Evolutionary conservation across 345 rosid species (phyloP), one percentile per base, ranked within the genome.

Genomic region (Eutrema heterophyllum): DNA sequence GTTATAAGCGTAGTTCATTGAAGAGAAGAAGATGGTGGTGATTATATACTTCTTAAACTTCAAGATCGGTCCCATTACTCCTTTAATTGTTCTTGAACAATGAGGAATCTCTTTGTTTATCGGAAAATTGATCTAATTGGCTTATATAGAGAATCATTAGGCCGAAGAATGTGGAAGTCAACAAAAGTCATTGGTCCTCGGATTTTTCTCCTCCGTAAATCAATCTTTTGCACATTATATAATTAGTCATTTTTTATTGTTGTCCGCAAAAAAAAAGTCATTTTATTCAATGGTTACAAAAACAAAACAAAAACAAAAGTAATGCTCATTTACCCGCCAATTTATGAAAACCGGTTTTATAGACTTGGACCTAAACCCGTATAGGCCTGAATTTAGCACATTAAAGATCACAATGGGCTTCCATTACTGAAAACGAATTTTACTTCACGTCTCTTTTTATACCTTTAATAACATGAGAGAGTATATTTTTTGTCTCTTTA

Each of bases 41-140:
- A 77, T 63, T 18, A 77, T 77, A 32, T 77, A 77, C 76, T 77
- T 77, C 62, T 76, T 70, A 40, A 77, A 77, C 76, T 77, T 77
- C 60, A 8, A 18, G 35, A 77, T 70, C 4, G 80, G 80, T 36
- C 71, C 52, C 80, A 76, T 69, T 24, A 21, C 21, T 26, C 39
- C n/a, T n/a, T 21, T 50, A 0, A 7, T 7, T 54, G 39, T 61
- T 61, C 49, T 59, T 59, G 40, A 50, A 38, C 27, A 66, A 57
- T 18, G 44, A 16, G 6, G 2, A 36, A 6, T 32, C 21, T 46
- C 11, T 58, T 43, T 43, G 56, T 3, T 43, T 48, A 29, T 49
- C 5, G 1, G 44, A 29, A 39, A 74, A 7, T 16, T 67, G 53
- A n/a, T 48, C 10, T 58, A 3, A 5, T 32, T 40, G 39, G 30